Base-by-base conservation (phyloP, 345 rosid genomes). In the Stellera chamaejasme region DNA sequence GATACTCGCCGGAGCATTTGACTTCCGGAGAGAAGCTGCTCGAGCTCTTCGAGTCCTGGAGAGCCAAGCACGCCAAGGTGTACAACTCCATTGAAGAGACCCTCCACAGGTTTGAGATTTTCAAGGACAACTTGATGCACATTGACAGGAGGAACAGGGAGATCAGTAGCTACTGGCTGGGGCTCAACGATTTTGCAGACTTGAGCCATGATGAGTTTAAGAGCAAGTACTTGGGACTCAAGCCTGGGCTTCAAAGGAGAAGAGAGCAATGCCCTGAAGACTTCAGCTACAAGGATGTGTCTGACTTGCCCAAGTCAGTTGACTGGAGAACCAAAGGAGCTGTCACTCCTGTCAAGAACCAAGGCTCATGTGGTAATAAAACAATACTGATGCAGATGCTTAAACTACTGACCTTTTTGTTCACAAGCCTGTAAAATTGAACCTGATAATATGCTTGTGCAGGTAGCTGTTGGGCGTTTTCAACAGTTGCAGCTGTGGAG, bases 301-400 rank as follows among this genome's bases (percentile, higher is more conserved):
- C 52, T 48, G 73, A 69, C 45, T 63, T 79, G 66, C 96, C 91
- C 23, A 67, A 76, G 66, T 73, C 90, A 0, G 75, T 87, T 5
- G 97, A 87, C 52, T 90, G 97, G 97, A 87, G 97, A 57, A 75
- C 72, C 63, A 77, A 82, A 66, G 88, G 95, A 2, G 93, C 85
- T 10, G 88, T 87, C 13, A 68, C 90, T 43, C 58, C 77, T 1
- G 73, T 90, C 53, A 90, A 90, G 76, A 82, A 84, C 75, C 97
- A 84, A 71, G 96, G 96, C 51, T 69, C 73, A 3, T 87, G 96
- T 46, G 87, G 94, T 78, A 82, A 19, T 19, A 19, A 63, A 27
- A 19, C 23, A 19, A 19, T 19, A 19, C 23, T 19, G 23, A 19
- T 19, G 23, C 23, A 19, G 66, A 52, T 72, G 70, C 23, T 19